phyloP scores from a whole-genome alignment of 257 asterid species.

The Fraxinus cuspidata region DNA sequence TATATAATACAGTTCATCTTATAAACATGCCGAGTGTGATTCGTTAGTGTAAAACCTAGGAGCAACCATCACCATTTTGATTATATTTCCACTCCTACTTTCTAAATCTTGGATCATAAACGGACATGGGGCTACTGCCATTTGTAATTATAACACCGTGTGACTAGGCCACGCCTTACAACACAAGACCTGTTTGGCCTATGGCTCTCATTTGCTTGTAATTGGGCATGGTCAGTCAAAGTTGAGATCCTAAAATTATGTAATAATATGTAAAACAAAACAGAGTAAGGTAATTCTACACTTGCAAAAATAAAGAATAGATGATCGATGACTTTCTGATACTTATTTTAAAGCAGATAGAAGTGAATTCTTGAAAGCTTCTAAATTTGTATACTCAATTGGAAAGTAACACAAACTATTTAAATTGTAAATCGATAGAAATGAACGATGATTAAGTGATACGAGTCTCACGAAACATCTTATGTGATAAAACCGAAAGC shows the following conservation, averaged over 20 bases:
- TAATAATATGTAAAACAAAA: background rate
- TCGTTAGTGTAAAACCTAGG: background rate
- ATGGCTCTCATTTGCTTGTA: background rate
- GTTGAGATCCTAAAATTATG: background rate
- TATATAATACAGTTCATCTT: no score
- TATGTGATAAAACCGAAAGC: background rate
- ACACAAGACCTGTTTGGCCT: background rate
- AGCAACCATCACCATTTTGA: background rate
- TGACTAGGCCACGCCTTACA: background rate
- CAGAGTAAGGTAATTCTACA: background rate
- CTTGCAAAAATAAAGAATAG: no score
- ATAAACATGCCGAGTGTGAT: no score
- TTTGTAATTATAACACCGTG: background rate
- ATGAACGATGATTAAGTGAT: no score
- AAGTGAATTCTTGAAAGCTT: no score
- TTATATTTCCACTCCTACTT: background rate
- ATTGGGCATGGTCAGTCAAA: background rate
- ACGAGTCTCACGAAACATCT: no score
- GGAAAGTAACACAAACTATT: no score
- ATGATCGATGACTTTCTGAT: no score
- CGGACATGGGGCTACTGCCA: background rate
- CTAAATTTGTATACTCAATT: no score
- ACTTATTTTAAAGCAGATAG: no score
- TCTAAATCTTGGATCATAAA: slow-evolving; percentile 2
- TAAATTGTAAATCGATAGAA: no score